A percentile compares a stretch with the other conserved stretches of the same genome.
Evolutionary conservation across 495 filamentous ascomycete genomes (phyloP).

Genomic region (Pyronema domesticum): DNA sequence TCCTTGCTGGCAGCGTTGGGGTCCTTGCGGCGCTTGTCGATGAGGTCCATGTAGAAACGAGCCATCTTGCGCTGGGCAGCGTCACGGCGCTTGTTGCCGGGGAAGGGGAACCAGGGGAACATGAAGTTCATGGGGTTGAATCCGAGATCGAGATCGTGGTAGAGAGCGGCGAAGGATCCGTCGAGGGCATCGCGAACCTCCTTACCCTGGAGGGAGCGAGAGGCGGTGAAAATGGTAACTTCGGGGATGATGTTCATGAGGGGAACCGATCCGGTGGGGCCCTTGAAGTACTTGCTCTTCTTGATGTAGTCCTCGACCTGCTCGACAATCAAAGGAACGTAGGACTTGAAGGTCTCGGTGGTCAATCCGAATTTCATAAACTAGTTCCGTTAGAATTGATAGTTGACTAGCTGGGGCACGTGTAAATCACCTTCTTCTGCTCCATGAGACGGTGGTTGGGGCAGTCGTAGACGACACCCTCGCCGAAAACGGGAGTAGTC

Average conservation of each 20-base stretch:
- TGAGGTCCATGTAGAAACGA: constrained; percentile 60
- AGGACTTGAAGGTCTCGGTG: constrained; percentile 52
- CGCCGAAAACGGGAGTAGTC: constrained; percentile 72
- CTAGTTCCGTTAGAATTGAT: constrained; percentile 25
- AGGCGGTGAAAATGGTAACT: constrained; percentile 72
- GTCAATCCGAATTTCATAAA: constrained; percentile 79
- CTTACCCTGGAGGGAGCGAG: constrained; percentile 60
- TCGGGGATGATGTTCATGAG: constrained; percentile 57
- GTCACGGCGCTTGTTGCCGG: constrained; percentile 65
- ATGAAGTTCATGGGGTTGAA: constrained; percentile 74
- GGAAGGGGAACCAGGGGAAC: constrained; percentile 72
- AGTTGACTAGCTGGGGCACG: neutral
- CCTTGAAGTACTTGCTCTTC: constrained; percentile 46
- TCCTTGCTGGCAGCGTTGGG: constrained; percentile 28
- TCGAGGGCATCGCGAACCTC: constrained; percentile 62
- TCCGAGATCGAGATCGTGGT: constrained; percentile 71
- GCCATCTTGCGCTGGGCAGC: constrained; percentile 56
- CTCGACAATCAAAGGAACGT: constrained; percentile 60
- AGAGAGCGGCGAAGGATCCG: constrained; percentile 52
- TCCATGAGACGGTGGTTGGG: constrained; percentile 74
- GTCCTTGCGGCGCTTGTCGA: constrained; percentile 43
- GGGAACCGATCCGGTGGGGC: constrained; percentile 43
- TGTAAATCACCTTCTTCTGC: constrained; percentile 44
- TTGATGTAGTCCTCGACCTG: constrained; percentile 58
- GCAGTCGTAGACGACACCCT: constrained; percentile 75